Evolutionary conservation across 106 monocot species (phyloP).

Genomic region (Dioscorea zingiberensis): DNA sequence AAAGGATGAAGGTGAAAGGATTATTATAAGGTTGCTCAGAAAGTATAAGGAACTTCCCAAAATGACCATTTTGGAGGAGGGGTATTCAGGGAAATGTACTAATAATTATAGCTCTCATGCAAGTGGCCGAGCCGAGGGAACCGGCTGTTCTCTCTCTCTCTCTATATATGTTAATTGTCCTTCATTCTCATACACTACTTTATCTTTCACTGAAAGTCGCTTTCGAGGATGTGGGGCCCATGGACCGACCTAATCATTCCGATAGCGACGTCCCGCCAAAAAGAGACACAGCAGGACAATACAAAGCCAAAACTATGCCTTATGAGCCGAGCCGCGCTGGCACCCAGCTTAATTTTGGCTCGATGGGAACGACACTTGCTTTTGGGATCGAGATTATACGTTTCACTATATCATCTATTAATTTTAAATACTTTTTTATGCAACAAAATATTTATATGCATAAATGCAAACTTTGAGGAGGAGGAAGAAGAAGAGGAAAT

Average conservation of each 20-base stretch:
- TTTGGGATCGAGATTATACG: no score
- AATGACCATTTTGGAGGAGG: neutral
- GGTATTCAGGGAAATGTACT: neutral
- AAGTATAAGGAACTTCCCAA: no score
- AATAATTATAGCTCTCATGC: neutral
- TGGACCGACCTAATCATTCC: constrained; percentile 35
- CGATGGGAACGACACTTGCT: no score
- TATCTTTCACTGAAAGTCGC: constrained; percentile 6
- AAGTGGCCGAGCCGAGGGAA: neutral
- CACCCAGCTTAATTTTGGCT: no score
- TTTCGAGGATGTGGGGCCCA: constrained; percentile 18
- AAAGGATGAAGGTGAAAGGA: constrained; percentile 17
- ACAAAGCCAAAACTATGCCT: no score
- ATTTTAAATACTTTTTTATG: no score
- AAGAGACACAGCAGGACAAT: no score
- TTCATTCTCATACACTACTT: neutral
- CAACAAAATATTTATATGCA: no score
- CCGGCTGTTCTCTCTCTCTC: constrained; percentile 3
- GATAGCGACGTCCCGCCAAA: constrained; percentile 54
- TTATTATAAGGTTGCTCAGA: constrained; percentile 3
- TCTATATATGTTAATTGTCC: constrained; percentile 3
- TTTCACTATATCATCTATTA: no score
- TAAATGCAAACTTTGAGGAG: no score
- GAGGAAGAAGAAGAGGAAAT: no score
- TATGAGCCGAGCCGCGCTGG: no score